phyloP scores from a whole-genome alignment of 768 basidiomycete genomes.

The Clavaria fumosa region DNA sequence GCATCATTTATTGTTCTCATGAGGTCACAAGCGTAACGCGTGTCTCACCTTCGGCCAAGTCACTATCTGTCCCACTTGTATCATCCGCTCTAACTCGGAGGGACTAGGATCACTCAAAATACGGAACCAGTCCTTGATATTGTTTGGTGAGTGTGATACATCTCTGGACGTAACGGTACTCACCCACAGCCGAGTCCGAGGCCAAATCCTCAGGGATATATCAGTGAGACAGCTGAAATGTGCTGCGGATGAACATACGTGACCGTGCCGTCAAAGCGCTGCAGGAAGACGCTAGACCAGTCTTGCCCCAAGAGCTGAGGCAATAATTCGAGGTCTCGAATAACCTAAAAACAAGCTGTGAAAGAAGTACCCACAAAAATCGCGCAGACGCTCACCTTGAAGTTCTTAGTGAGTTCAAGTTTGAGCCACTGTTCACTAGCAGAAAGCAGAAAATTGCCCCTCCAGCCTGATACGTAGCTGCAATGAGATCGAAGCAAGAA shows the following conservation, averaged over 20 bases:
- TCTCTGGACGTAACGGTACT: constrained; percentile 11
- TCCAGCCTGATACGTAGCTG: constrained; percentile 47
- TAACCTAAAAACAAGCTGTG: constrained; percentile 27
- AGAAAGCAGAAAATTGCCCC: constrained; percentile 85
- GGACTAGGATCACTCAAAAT: constrained; percentile 77
- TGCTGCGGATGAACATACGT: constrained; percentile 40
- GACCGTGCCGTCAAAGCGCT: constrained; percentile 78
- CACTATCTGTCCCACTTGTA: constrained; percentile 71
- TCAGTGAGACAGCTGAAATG: constrained; percentile 13
- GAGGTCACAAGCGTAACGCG: no score
- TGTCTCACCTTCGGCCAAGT: constrained; percentile 87
- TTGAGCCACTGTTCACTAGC: constrained; percentile 93
- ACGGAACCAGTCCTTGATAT: constrained; percentile 59
- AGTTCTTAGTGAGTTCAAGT: constrained; percentile 91
- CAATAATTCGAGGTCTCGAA: constrained; percentile 88
- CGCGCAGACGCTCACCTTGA: constrained; percentile 39
- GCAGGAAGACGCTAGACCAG: constrained; percentile 93
- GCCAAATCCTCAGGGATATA: constrained; percentile 49
- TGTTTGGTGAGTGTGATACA: constrained; percentile 3
- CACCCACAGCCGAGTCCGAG: constrained; percentile 64
- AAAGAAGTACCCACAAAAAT: background rate
- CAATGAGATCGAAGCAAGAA: background rate
- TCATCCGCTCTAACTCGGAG: constrained; percentile 70
- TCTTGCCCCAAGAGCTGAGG: constrained; percentile 89
- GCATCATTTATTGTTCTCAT: background rate